Evolutionary conservation across 768 basidiomycete species (phyloP), one percentile per base, ranked within the genome.

Genomic region (Podaxis carcinomalis): DNA sequence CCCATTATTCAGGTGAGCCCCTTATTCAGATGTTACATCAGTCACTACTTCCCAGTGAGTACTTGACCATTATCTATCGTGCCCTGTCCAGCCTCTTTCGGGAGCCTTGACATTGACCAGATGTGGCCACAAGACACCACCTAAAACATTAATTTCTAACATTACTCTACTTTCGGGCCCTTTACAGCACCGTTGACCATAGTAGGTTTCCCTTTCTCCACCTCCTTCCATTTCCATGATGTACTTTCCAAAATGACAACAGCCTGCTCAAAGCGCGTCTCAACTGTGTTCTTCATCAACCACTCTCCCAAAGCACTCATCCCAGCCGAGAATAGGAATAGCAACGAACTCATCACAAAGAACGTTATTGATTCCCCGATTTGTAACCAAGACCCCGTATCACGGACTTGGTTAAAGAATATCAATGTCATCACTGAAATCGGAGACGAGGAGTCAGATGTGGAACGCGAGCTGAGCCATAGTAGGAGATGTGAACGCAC

Each of bases 341-440:
- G 75, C 39, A 93, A 73, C 1, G 90, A 92, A 1, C 90, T 85
- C 62, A 94, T 91, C 65, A 87, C 88, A 73, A 93, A 95, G 75
- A 93, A 93, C 53, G 83, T 92, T 70, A 95, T 93, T 0, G 90
- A 87, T 68, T 92, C 89, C 5, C 93, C 92, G 56, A 93, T 95
- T 68, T 95, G 90, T 60, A 94, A 75, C 93, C 93, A 95, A 2
- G 89, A 92, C 0, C 93, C 90, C 3, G 85, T 90, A 70, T 95
- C 91, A 23, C 85, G 86, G 27, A 95, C 92, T 40, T 84, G 84
- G 77, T 87, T 87, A 73, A 95, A 94, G 75, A 94, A 93, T 3
- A 86, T 78, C 60, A 92, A 77, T 0, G 90, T 92, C 89, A 92
- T 92, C 27, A 86, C 89, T 91, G 61, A 7, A n/a, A 35, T 2